phyloP scores from a whole-genome alignment of 148 eudicot genomes.

The Gaultheria prostrata region DNA sequence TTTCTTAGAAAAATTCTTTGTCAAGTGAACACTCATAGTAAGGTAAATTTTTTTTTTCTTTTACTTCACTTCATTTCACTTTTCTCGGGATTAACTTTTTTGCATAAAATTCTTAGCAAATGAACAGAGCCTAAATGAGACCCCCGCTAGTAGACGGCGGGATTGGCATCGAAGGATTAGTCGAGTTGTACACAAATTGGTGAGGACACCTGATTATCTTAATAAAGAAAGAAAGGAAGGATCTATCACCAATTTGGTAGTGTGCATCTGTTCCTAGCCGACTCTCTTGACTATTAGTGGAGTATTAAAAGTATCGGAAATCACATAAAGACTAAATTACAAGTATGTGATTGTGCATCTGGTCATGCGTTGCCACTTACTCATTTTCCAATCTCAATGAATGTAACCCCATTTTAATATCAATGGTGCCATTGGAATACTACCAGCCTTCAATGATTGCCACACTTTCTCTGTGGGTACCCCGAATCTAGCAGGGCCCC shows the following conservation, averaged over 20 bases:
- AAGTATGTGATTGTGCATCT: conserved; percentile 7
- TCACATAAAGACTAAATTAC: background rate
- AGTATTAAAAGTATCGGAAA: background rate
- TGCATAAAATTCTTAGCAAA: too few species aligned
- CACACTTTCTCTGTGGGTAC: conserved; percentile 24
- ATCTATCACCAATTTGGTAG: background rate
- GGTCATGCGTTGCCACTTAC: conserved; percentile 9
- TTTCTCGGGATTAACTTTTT: too few species aligned
- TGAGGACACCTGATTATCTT: too few species aligned
- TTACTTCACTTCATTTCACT: too few species aligned
- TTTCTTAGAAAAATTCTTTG: too few species aligned
- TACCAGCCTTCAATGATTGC: conserved; percentile 30
- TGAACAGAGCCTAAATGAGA: too few species aligned
- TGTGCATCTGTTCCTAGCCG: conserved; percentile 9
- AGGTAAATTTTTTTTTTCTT: too few species aligned
- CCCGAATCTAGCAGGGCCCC: conserved; percentile 25
- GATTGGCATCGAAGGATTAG: too few species aligned
- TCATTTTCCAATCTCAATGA: conserved; percentile 3
- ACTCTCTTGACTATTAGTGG: conserved; percentile 21
- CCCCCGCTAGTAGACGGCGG: too few species aligned
- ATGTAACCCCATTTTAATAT: background rate
- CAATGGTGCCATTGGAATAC: background rate
- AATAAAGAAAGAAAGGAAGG: too few species aligned
- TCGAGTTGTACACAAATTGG: too few species aligned
- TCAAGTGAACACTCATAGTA: too few species aligned